A percentile compares a stretch with the other conserved stretches of the same genome.
These are phyloP conservation scores for Wickerhamomyces sp. DNA, from an alignment of 1,139 yeast genomes.

Conservation along the genomic window DNA sequence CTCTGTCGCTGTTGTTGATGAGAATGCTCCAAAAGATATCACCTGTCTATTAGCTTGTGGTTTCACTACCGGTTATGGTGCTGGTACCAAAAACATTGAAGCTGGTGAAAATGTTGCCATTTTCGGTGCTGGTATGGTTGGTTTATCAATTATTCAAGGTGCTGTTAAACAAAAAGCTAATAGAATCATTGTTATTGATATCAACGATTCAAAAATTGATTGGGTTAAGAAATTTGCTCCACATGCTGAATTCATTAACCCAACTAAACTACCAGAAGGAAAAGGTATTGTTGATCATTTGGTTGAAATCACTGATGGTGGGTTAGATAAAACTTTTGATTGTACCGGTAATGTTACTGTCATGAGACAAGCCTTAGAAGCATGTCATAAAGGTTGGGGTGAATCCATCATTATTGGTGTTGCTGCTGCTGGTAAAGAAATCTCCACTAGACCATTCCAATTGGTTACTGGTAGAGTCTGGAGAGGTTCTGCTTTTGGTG, in stretches of 20 bases:
- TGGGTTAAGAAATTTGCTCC: constrained; percentile 94
- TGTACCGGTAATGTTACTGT: constrained; percentile 96
- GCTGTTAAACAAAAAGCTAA: constrained; percentile 79
- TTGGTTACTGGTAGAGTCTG: constrained; percentile 97
- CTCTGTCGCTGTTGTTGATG: constrained; percentile 90
- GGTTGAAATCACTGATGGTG: constrained; percentile 91
- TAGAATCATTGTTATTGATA: constrained; percentile 81
- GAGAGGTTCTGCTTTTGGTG: constrained; percentile 98
- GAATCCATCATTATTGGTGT: constrained; percentile 92
- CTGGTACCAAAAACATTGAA: constrained; percentile 86
- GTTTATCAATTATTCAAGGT: constrained; percentile 93
- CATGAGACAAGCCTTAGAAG: constrained; percentile 94
- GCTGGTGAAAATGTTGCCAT: constrained; percentile 93
- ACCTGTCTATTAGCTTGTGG: constrained; percentile 97
- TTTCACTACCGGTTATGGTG: constrained; percentile 97
- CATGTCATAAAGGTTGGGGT: constrained; percentile 99
- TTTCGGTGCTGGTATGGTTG: constrained; percentile 97
- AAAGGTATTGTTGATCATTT: constrained; percentile 77
- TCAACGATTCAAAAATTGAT: constrained; percentile 74
- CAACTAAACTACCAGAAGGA: constrained; percentile 67
- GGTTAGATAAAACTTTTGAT: constrained; percentile 92
- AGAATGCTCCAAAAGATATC: constrained; percentile 76
- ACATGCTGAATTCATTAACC: constrained; percentile 80
- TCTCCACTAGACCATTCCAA: constrained; percentile 96
- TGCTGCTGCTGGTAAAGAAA: constrained; percentile 97